Percentiles rank a stretch among this genome's conserved stretches.
phyloP scores from a whole-genome alignment of 495 filamentous ascomycete species.

The Ramalina peruviana region DNA sequence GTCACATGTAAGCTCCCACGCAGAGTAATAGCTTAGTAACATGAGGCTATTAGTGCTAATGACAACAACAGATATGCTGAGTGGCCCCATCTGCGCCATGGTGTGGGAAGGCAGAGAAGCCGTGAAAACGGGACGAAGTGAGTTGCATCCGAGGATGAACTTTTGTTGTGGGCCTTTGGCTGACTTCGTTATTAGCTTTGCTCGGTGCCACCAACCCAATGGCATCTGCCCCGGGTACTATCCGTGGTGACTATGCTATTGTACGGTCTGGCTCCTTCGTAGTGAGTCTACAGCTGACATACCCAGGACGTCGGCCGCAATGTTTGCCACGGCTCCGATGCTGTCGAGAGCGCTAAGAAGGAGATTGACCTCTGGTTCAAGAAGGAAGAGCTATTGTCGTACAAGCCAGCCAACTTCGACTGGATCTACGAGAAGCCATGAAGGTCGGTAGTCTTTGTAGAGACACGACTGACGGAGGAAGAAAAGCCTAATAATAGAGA shows the following conservation, averaged over 20 bases:
- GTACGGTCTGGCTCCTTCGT: conserved; percentile 21
- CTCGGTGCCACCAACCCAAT: conserved; percentile 98
- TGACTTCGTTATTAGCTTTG: conserved; percentile 39
- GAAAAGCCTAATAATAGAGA: neutral
- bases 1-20: conserved; percentile 51
- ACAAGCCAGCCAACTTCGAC: conserved; percentile 61
- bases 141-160: conserved; percentile 1
- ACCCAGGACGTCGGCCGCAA: conserved; percentile 84
- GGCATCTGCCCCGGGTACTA: conserved; percentile 85
- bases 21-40: neutral
- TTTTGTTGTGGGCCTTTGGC: neutral
- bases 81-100: conserved; percentile 95
- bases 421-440: conserved; percentile 87
- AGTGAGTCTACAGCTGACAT: conserved; percentile 9
- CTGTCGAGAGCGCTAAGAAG: conserved; percentile 97
- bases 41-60: neutral
- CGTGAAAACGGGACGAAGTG: conserved; percentile 93
- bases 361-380: conserved; percentile 98
- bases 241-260: conserved; percentile 76
- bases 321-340: conserved; percentile 98
- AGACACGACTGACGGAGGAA: neutral
- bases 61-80: conserved; percentile 66
- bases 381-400: conserved; percentile 64
- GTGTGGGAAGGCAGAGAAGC: conserved; percentile 96
- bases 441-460: neutral